A percentile compares a stretch with the other conserved stretches of the same genome.
Evolutionary conservation across 768 basidiomycete species (phyloP).

Genomic region (Psilocybe cyanescens): DNA sequence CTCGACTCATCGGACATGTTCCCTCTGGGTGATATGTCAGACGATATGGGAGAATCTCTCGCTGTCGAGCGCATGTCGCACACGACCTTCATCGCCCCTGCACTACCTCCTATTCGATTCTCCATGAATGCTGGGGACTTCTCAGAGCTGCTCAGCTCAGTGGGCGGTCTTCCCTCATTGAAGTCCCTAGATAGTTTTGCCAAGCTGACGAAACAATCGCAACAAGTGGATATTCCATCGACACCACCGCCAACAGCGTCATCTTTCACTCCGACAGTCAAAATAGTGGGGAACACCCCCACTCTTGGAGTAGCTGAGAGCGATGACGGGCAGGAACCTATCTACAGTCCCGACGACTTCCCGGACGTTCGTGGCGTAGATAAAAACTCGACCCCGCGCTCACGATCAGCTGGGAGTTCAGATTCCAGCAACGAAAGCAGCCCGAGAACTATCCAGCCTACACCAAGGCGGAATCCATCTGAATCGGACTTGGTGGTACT

Average conservation of each 20-base stretch:
- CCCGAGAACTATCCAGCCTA: neutral
- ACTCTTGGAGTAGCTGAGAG: neutral
- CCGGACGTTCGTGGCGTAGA: neutral
- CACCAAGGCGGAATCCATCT: constrained; percentile 37
- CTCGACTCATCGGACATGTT: constrained; percentile 29
- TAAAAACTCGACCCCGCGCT: too few species aligned
- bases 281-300: neutral
- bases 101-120: constrained; percentile 89
- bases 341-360: neutral
- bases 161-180: constrained; percentile 52
- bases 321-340: neutral
- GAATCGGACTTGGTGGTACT: constrained; percentile 52
- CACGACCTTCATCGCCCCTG: constrained; percentile 84
- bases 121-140: constrained; percentile 87
- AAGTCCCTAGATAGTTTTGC: constrained; percentile 52
- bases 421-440: neutral
- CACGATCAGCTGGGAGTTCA: neutral
- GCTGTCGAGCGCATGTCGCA: constrained; percentile 69
- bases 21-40: constrained; percentile 43
- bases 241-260: constrained; percentile 40
- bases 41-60: constrained; percentile 57
- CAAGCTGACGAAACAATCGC: constrained; percentile 39
- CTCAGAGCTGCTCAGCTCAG: constrained; percentile 67
- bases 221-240: constrained; percentile 16
- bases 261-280: constrained; percentile 16